Evolutionary conservation across 169 alveolate species (phyloP).

Genomic region (Eimeria falciformis): DNA sequence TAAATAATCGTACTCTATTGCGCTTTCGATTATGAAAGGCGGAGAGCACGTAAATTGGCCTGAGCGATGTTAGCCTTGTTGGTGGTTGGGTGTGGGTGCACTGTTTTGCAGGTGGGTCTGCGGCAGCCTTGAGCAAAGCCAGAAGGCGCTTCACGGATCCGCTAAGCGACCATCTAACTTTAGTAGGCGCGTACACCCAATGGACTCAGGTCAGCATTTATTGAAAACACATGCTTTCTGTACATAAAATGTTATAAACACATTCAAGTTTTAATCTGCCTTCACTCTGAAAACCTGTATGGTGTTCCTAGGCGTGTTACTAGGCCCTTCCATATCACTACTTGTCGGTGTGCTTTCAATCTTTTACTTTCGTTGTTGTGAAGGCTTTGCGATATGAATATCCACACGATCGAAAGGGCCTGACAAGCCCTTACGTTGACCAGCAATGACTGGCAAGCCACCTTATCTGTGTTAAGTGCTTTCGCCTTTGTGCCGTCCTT

Average conservation of each 20-base stretch:
- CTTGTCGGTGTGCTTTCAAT: too few relatives aligned
- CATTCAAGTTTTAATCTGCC: neutral
- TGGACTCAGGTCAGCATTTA: slow-evolving; percentile 89
- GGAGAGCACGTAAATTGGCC: too few relatives aligned
- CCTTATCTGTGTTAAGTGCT: too few relatives aligned
- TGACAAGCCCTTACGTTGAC: too few relatives aligned
- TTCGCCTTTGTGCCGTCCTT: too few relatives aligned
- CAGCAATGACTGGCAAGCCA: too few relatives aligned
- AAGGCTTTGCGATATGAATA: too few relatives aligned
- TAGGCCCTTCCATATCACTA: neutral
- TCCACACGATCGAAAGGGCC: too few relatives aligned
- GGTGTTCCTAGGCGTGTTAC: neutral
- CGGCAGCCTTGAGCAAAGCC: slow-evolving; percentile 6
- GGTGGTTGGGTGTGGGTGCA: too few relatives aligned
- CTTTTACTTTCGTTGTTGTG: too few relatives aligned
- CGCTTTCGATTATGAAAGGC: too few relatives aligned
- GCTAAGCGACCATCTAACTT: slow-evolving; percentile 99
- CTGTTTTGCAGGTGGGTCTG: neutral
- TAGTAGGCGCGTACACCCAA: slow-evolving; percentile 97
- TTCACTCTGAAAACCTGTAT: neutral
- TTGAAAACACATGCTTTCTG: neutral
- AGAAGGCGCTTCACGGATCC: slow-evolving; percentile 84
- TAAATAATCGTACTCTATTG: neutral
- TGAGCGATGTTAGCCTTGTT: too few relatives aligned
- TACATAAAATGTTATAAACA: neutral